Conservation (phyloP, 2,329 filamentous ascomycete species). For the Colletotrichum cereale region DNA sequence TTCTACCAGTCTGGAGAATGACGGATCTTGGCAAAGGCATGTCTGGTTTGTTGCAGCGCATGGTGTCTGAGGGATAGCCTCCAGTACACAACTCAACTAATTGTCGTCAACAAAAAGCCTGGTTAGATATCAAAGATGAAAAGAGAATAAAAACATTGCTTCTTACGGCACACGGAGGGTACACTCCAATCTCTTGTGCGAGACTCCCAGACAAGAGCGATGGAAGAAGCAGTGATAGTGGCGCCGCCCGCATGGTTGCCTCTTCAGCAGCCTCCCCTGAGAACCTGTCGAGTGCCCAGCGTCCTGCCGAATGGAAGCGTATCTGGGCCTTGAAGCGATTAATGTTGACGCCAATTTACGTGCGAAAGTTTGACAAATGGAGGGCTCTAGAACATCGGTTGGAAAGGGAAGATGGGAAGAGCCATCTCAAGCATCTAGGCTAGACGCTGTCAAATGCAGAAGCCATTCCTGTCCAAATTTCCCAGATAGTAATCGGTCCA, state of each 20-base stretch:
- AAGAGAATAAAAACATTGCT: too few relatives aligned
- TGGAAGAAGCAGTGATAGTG: not conserved
- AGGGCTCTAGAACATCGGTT: too few relatives aligned
- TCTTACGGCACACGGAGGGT: not conserved
- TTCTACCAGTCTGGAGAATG: not conserved
- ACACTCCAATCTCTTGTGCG: not conserved
- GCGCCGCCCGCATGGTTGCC: not conserved
- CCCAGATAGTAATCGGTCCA: too few relatives aligned
- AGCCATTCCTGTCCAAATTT: not conserved
- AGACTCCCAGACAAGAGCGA: not conserved
- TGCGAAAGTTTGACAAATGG: too few relatives aligned
- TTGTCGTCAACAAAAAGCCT: too few relatives aligned
- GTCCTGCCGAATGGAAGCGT: not conserved
- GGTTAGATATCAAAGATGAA: too few relatives aligned
- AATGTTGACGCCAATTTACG: not conserved
- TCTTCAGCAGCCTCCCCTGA: not conserved
- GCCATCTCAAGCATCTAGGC: not conserved
- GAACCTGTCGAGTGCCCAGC: not conserved
- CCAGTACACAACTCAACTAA: not conserved
- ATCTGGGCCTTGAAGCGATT: not conserved
- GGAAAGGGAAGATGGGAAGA: not conserved
- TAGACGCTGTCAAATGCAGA: not conserved
- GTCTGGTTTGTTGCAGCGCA: not conserved
- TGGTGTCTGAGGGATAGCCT: not conserved
- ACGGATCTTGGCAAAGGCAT: not conserved